Base-by-base conservation (phyloP, 2,329 filamentous ascomycete genomes). In the Colletotrichum acutatum region DNA sequence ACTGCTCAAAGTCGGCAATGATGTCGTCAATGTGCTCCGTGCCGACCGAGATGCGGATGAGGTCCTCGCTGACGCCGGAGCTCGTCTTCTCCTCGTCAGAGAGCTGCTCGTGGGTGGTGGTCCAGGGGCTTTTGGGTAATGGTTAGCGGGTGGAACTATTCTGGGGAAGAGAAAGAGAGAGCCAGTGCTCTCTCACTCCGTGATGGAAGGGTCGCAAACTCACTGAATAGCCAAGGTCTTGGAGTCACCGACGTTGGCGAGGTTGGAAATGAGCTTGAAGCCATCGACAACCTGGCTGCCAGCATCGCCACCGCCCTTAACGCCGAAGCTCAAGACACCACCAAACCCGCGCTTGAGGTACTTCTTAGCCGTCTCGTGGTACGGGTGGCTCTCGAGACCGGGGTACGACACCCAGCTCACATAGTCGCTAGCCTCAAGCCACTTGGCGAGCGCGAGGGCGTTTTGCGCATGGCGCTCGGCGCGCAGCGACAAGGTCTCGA, bases 21-120 rank as follows among this genome's bases (percentile, higher is more conserved):
- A 98, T 98, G 80, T 98, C 96, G 85, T 98, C 95, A 81, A 98
- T 97, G 82, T 98, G 95, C 86, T 98, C 96, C 0, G 93, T 97
- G 65, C 96, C 96, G 72, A 98, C 95, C 0, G 95, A 98, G 79
- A 98, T 97, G 75, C 96, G 94, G 83, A 98, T 98, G 52, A 95
- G 91, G 80, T 97, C 96, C 88, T 94, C 92, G 19, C 94, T 97
- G 12, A 97, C 94, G 78, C 96, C 96, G 26, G 94, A 96, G 80
- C 86, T 91, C 64, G 88, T 81, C 84, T 92, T 94, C 87, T 98
- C 96, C 80, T 95, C 89, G 34, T 96, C 93, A 28, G 87, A 91
- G 71, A 98, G 88, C 86, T 98, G 96, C 86, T 97, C 94, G 82
- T 98, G 96, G 2, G 96, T 98, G 3, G 96, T 98, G 6, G 92